Base-by-base conservation (phyloP, 441 rosid species). In the Erodium texanum region DNA sequence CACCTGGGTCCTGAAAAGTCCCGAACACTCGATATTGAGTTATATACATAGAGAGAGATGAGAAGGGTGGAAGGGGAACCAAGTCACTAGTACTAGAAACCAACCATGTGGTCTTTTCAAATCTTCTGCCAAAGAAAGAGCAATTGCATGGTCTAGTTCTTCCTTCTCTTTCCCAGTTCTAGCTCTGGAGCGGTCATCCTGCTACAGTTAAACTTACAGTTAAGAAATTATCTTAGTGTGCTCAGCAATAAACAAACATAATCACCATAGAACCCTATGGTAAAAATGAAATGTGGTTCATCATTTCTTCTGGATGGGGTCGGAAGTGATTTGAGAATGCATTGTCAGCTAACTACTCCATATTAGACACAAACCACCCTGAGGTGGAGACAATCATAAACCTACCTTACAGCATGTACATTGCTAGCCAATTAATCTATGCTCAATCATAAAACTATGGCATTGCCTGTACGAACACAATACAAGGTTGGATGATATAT, bases 81-180 rank as follows among this genome's bases (percentile, higher is more conserved):
- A 41, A 48, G 11, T 12, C n/a, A 12, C 15, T 48, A 48, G 15
- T 18, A 48, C 15, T 48, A 48, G 54, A 48, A 48, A 48, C 69
- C 56, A 73, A 83, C 92, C 91, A 73, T 73, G 83, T 75, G 85
- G 92, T 67, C 82, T 87, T 73, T 73, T 83, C 68, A 67, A 70
- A 69, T 80, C 86, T 72, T 93, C 97, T 34, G 78, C 80, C 67
- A 76, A 73, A 64, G 96, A 81, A 70, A 82, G 85, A 22, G 96
- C 85, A 68, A 81, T 67, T 24, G 95, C 89, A 67, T 71, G 91
- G 68, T 87, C 98, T 29, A 81, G 68, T 71, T 93, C 94, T 77
- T 89, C 93, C 72, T 81, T 83, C 66, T 91, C 96, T 70, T 85
- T 76, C 68, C 71, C 79, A 56, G 74, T 66, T 79, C 92, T 79